Evolutionary conservation across 2,329 filamentous ascomycete species (phyloP).

Genomic region (Monosporascus cannonballus): DNA sequence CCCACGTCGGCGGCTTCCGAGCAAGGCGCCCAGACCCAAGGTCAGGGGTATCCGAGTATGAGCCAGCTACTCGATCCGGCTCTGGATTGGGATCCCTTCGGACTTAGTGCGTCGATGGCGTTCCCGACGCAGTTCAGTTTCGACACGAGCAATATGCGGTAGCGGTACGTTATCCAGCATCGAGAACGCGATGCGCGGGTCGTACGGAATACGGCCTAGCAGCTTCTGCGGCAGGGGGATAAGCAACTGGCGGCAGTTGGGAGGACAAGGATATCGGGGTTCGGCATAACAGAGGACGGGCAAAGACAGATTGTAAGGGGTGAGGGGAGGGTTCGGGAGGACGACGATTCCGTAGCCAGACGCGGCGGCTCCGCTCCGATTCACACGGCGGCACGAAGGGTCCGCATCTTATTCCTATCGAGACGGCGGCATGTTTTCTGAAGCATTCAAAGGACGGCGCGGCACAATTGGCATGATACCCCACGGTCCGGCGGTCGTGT

Average conservation of each 20-base stretch:
- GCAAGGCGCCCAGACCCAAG: constrained; percentile 24
- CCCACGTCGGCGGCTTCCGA: constrained; percentile 27
- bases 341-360: too few relatives aligned
- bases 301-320: too few relatives aligned
- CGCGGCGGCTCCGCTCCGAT: not conserved
- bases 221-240: too few relatives aligned
- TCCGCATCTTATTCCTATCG: not conserved
- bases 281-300: too few relatives aligned
- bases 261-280: too few relatives aligned
- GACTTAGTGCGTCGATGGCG: constrained; percentile 89
- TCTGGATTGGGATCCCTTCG: constrained; percentile 89
- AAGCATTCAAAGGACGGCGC: not conserved
- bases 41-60: constrained; percentile 54
- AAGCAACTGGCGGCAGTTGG: too few relatives aligned
- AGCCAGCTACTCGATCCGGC: constrained; percentile 67
- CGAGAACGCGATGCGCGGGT: not conserved
- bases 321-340: too few relatives aligned
- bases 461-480: not conserved
- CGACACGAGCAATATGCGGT: constrained; percentile 52
- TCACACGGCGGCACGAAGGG: not conserved
- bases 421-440: not conserved
- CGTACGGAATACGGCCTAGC: not conserved
- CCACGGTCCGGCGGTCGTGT: not conserved
- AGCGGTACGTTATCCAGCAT: not conserved
- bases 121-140: constrained; percentile 82